Evolutionary conservation across 2,329 filamentous ascomycete species (phyloP).

Genomic region (Xylaria hypoxylon): DNA sequence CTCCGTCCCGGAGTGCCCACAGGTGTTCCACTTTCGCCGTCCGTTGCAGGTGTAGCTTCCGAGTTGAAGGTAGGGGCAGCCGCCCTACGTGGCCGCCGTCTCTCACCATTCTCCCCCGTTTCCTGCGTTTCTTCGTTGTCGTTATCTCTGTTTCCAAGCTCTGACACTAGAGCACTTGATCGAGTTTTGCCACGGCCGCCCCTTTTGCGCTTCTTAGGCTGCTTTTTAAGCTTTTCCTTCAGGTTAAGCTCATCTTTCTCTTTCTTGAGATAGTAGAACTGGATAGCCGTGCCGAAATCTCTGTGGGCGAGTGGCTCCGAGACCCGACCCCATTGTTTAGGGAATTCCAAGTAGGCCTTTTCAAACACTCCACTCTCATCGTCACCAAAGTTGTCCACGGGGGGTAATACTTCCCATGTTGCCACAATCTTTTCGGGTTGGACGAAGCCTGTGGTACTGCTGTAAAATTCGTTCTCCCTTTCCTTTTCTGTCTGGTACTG

Average conservation of each 20-base stretch:
- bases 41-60: constrained; percentile 67
- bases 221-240: constrained; percentile 79
- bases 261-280: constrained; percentile 87
- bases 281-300: constrained; percentile 83
- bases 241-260: constrained; percentile 81
- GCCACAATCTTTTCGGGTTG: constrained; percentile 74
- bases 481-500: constrained; percentile 75
- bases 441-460: constrained; percentile 74
- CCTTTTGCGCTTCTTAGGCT: constrained; percentile 69
- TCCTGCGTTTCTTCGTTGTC: constrained; percentile 68
- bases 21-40: constrained; percentile 70
- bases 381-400: constrained; percentile 78
- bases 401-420: constrained; percentile 78
- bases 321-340: constrained; percentile 86
- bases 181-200: constrained; percentile 67
- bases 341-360: constrained; percentile 77
- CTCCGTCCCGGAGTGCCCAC: constrained; percentile 68
- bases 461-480: constrained; percentile 68
- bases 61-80: constrained; percentile 78
- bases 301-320: constrained; percentile 74
- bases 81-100: constrained; percentile 70
- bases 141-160: constrained; percentile 70
- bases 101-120: constrained; percentile 69
- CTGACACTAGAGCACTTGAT: constrained; percentile 73
- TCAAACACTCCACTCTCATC: constrained; percentile 79